Conservation (phyloP, 129 eudicot species). For the Lonicera japonica region DNA sequence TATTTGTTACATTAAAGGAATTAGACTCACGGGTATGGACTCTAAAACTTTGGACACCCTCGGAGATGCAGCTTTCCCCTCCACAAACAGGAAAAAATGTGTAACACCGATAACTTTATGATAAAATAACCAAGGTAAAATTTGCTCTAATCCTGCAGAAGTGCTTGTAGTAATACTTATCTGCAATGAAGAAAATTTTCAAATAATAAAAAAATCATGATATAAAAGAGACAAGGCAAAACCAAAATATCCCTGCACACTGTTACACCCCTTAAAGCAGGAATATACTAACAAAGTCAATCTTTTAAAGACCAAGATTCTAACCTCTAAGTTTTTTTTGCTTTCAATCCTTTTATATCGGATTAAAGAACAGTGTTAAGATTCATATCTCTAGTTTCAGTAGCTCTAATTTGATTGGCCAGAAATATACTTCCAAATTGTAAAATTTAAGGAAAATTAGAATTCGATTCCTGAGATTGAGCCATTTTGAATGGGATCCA, state of each 20-base stretch:
- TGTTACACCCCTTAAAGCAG: neutral
- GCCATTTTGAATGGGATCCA: no score
- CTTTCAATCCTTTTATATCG: no score
- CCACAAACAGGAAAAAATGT: conserved; percentile 50
- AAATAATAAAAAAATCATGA: neutral
- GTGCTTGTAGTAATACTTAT: conserved; percentile 63
- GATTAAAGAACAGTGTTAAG: no score
- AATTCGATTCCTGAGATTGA: no score
- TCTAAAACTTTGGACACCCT: conserved; percentile 48
- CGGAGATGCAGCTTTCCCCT: conserved; percentile 65
- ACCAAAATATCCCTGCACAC: neutral
- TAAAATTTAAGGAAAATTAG: no score
- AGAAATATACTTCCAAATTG: no score
- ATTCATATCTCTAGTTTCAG: no score
- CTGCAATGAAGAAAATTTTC: conserved; percentile 19
- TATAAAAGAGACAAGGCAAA: no score
- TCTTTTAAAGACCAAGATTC: no score
- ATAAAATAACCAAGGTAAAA: conserved; percentile 61
- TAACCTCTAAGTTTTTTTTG: no score
- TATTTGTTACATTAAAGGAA: neutral
- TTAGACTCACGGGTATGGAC: conserved; percentile 50
- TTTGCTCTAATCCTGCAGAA: conserved; percentile 72
- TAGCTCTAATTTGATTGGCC: no score
- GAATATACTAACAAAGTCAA: neutral
- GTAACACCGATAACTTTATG: conserved; percentile 61